Evolutionary conservation across 306 rosid genomes (phyloP).

Genomic region (Cicer chorassanicum): DNA sequence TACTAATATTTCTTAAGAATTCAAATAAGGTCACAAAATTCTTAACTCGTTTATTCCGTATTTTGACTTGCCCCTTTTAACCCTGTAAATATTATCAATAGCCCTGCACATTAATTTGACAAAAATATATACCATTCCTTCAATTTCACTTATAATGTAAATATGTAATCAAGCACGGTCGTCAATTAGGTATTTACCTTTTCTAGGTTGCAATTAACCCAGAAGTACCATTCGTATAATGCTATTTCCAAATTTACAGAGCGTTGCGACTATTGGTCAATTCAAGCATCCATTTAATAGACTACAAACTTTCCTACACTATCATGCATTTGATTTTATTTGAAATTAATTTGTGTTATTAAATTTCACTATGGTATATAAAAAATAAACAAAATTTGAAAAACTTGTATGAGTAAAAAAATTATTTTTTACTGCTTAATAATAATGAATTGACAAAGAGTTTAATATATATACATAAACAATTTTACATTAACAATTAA

Average conservation of each 20-base stretch:
- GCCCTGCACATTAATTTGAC: neutral
- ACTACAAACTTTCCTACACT: neutral
- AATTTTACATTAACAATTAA: too few relatives aligned
- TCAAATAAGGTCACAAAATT: neutral
- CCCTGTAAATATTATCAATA: too few relatives aligned
- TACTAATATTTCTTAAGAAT: neutral
- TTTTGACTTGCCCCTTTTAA: neutral
- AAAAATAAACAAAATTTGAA: too few relatives aligned
- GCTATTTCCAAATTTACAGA: slow-evolving; percentile 3
- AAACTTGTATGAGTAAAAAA: too few relatives aligned
- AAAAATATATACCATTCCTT: neutral
- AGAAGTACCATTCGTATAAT: slow-evolving; percentile 9
- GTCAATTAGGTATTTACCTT: neutral
- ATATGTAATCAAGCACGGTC: slow-evolving; percentile 3
- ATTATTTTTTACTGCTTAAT: too few relatives aligned
- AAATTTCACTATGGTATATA: neutral
- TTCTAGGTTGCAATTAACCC: neutral
- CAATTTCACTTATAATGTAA: neutral
- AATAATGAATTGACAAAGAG: too few relatives aligned
- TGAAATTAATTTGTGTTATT: neutral
- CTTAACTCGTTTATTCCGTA: neutral
- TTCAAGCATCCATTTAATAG: slow-evolving; percentile 1
- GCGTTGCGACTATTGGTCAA: slow-evolving; percentile 16
- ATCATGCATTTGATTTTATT: neutral
- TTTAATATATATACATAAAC: too few relatives aligned